Evolutionary conservation across 352 stramenopile genomes (phyloP).

Genomic region (Pythium scleroteichum): DNA sequence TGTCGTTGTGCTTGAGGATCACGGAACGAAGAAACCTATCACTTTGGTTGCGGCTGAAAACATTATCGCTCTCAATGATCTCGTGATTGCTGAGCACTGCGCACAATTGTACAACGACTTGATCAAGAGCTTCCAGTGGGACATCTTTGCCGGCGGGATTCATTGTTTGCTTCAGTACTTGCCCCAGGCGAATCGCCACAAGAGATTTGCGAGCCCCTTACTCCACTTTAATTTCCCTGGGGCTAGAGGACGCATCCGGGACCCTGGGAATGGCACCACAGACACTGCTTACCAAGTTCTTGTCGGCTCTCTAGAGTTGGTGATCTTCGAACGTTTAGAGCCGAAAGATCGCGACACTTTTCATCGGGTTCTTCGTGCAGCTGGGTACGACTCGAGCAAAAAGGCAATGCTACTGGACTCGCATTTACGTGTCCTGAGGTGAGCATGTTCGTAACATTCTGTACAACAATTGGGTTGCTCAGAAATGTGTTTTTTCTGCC

Average conservation of each 20-base stretch:
- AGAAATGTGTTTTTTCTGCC: neutral
- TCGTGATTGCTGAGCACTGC: conserved; percentile 71
- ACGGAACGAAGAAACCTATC: conserved; percentile 67
- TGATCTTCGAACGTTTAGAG: conserved; percentile 85
- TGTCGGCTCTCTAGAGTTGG: conserved; percentile 70
- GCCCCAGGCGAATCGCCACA: conserved; percentile 57
- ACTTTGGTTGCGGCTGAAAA: conserved; percentile 69
- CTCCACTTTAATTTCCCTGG: conserved; percentile 83
- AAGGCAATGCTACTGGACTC: conserved; percentile 79
- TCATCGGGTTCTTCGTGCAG: conserved; percentile 52
- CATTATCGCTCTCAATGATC: conserved; percentile 72
- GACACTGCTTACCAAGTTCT: conserved; percentile 81
- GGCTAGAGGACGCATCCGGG: conserved; percentile 50
- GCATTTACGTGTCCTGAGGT: conserved; percentile 66
- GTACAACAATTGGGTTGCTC: too few species aligned
- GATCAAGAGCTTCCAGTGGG: conserved; percentile 83
- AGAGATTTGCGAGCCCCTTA: conserved; percentile 63
- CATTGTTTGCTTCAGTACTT: conserved; percentile 85
- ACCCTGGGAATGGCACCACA: conserved; percentile 79
- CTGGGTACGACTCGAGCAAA: conserved; percentile 58
- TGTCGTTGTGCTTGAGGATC: conserved; percentile 65
- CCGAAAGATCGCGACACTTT: conserved; percentile 61
- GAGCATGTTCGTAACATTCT: neutral
- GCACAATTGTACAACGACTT: conserved; percentile 74
- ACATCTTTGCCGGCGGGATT: conserved; percentile 79